phyloP scores from a whole-genome alignment of 2,329 filamentous ascomycete species.

The Colletotrichum sp. region DNA sequence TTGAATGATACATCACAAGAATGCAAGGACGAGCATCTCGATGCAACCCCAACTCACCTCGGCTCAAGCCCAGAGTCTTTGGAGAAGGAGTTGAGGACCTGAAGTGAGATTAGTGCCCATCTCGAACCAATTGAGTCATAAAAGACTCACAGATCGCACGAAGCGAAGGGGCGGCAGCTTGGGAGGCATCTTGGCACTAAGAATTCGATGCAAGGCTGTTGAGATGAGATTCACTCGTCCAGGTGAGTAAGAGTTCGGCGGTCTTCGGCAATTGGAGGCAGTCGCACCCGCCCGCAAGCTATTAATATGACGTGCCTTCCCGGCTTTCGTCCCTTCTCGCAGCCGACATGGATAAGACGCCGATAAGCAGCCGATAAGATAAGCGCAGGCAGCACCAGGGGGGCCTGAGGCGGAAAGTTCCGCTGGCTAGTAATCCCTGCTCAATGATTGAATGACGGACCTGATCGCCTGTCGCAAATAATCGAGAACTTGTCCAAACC shows the following conservation, averaged over 20 bases:
- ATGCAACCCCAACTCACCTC: slow-evolving; percentile 60
- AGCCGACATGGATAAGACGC: background rate
- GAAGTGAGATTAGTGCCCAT: background rate
- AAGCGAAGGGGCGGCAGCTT: slow-evolving; percentile 24
- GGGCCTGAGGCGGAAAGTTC: slow-evolving; percentile 13
- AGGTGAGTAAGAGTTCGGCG: background rate
- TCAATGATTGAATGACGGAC: slow-evolving; percentile 2
- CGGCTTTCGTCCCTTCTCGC: background rate
- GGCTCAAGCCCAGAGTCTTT: slow-evolving; percentile 87
- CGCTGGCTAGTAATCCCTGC: background rate
- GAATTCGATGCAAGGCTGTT: background rate
- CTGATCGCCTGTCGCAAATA: slow-evolving; percentile 8
- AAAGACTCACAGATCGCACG: slow-evolving; percentile 61
- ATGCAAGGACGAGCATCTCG: background rate
- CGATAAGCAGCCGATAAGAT: background rate
- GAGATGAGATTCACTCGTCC: background rate
- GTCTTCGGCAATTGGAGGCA: slow-evolving; percentile 5
- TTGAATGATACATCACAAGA: background rate
- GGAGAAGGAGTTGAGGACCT: slow-evolving; percentile 89
- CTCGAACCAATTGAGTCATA: background rate
- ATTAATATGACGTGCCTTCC: slow-evolving; percentile 4
- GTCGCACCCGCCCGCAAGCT: background rate
- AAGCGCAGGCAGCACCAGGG: background rate
- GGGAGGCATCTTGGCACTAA: background rate
- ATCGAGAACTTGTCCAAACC: background rate